Base-by-base conservation (phyloP, 129 eudicot species). In the Glebionis coronaria region DNA sequence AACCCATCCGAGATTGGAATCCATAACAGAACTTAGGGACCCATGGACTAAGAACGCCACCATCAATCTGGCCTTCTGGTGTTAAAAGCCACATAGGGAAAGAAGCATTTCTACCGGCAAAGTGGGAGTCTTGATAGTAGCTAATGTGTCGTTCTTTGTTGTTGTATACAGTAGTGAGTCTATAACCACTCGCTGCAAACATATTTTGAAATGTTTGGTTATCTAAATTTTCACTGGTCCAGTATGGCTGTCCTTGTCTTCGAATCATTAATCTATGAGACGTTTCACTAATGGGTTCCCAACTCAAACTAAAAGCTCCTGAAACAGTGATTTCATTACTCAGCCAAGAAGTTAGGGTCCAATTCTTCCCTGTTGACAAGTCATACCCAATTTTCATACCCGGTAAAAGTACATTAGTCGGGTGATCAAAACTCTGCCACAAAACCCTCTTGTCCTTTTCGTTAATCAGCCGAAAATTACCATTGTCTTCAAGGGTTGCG, bases 351-450 rank as follows among this genome's bases (percentile, higher is more conserved):
- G 73, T 65, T 9, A 77, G 25, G 19, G 21, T 65, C 82, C 77
- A 71, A 3, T 23, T 59, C 25, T 19, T 1, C 1, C 73, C 58
- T 5, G 27, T 63, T 13, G 1, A 46, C n/a, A 42, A 31, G 64
- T 63, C 61, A 12, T 42, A 20, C 12, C 81, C 76, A 10, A 77
- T 63, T 42, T 70, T 77, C 81, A 77, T 77, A 2, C 71, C 81
- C 0, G 81, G 81, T 28, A 77, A 20, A 15, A 73, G 68, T 14
- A 40, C 56, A 29, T 73, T 23, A 0, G 77, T 63, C 4, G 77
- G 77, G 28, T 73, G 12, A 69, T 76, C 71, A 70, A 77, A 77
- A 44, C 81, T 69, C 46, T 77, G 67, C 81, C 81, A 77, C 53
- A 77, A 63, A 28, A 58, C 54, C 49, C 29, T 46, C 42, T 45